phyloP scores from a whole-genome alignment of 371 early-diverging fungal species.

The Apophysomyces variabilis region DNA sequence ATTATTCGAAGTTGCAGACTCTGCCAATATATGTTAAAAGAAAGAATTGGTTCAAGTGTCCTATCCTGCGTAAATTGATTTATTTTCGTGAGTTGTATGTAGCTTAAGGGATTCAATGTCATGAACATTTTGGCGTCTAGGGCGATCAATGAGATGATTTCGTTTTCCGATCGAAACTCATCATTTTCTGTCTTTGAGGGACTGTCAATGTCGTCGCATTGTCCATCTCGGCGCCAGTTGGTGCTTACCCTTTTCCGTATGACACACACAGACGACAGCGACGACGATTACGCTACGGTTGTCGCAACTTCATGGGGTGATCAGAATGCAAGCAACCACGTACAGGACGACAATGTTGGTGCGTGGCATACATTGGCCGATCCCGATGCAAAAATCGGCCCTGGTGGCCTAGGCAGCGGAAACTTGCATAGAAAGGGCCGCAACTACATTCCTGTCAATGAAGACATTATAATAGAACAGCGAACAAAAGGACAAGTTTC shows the following conservation, averaged over 20 bases:
- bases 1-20: too few species aligned
- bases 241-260: neutral
- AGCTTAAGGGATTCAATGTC: too few species aligned
- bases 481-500: slow-evolving; percentile 18
- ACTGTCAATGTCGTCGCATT: neutral
- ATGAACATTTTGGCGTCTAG: too few species aligned
- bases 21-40: too few species aligned
- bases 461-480: slow-evolving; percentile 26
- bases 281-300: slow-evolving; percentile 23
- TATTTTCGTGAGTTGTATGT: too few species aligned
- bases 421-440: slow-evolving; percentile 30
- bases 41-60: too few species aligned
- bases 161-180: neutral
- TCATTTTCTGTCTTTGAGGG: neutral
- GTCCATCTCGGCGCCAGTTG: neutral
- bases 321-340: neutral
- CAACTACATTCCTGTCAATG: slow-evolving; percentile 31
- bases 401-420: slow-evolving; percentile 30
- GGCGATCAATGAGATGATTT: neutral
- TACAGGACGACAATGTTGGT: neutral
- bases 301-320: slow-evolving; percentile 19
- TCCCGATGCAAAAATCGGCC: slow-evolving; percentile 25
- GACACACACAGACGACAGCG: slow-evolving; percentile 18
- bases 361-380: slow-evolving; percentile 26
- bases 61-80: too few species aligned